Conservation (phyloP, 164 flowering plant genomes). For the Echeveria elegans region DNA sequence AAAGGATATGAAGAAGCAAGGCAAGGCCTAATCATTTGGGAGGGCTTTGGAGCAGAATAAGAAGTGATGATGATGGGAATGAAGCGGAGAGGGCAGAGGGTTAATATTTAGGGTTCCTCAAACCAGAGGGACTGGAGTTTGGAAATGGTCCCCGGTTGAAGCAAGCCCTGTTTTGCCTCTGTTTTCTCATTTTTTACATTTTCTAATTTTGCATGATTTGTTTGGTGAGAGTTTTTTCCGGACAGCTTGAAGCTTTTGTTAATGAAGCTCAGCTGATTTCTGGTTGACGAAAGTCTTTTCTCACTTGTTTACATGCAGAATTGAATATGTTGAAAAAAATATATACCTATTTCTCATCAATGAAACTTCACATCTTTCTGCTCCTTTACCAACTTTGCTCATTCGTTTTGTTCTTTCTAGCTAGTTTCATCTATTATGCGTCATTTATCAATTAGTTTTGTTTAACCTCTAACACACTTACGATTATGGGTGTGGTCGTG, state of each 20-base stretch:
- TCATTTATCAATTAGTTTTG: too few species aligned
- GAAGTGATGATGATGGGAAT: not conserved
- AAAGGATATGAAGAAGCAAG: slow-evolving; percentile 1
- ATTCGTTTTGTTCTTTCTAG: too few species aligned
- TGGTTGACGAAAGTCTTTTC: slow-evolving; percentile 1
- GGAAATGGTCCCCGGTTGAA: not conserved
- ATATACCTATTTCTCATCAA: not conserved
- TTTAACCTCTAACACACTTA: too few species aligned
- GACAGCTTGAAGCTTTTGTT: slow-evolving; percentile 5
- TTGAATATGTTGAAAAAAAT: not conserved
- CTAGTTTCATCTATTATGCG: too few species aligned
- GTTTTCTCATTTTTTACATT: not conserved
- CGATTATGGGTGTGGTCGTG: too few species aligned
- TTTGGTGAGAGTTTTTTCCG: slow-evolving; percentile 6
- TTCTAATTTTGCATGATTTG: not conserved
- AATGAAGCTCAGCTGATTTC: slow-evolving; percentile 3
- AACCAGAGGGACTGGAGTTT: not conserved
- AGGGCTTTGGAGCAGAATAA: not conserved
- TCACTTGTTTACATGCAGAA: slow-evolving; percentile 1
- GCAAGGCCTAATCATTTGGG: not conserved
- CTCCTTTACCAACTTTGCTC: not conserved
- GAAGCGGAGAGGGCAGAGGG: not conserved
- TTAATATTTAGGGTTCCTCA: slow-evolving; percentile 5
- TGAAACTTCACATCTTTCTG: not conserved
- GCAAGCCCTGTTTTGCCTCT: not conserved